These are phyloP conservation scores for Metarhizium guizhouense DNA, from an alignment of 2,329 filamentous ascomycete species.

Conservation along the genomic window DNA sequence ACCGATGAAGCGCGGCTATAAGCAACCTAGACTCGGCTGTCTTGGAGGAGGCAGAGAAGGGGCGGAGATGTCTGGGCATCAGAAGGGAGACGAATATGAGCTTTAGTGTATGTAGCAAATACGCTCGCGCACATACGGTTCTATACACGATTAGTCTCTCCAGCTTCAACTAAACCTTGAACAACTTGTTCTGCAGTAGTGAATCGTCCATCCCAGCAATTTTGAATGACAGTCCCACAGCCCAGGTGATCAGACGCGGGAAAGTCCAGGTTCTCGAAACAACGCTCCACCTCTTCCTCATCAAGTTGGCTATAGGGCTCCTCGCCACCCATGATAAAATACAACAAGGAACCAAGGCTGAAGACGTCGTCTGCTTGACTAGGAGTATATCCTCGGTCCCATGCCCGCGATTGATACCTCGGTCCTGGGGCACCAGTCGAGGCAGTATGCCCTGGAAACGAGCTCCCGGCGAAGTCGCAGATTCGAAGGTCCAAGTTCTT, in stretches of 20 bases:
- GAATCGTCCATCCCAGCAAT: slow-evolving; percentile 3
- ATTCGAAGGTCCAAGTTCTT: slow-evolving; percentile 6
- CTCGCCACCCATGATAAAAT: slow-evolving; percentile 5
- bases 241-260: slow-evolving; percentile 1
- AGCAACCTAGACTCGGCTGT: not conserved
- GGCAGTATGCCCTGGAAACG: slow-evolving; percentile 1
- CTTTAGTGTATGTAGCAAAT: not conserved
- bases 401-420: slow-evolving; percentile 5
- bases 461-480: slow-evolving; percentile 9
- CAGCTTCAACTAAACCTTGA: slow-evolving; percentile 1
- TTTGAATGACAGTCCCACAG: slow-evolving; percentile 1
- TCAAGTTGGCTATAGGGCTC: slow-evolving; percentile 3
- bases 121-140: not conserved
- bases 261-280: slow-evolving; percentile 3
- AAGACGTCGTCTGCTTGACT: slow-evolving; percentile 7
- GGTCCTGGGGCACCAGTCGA: slow-evolving; percentile 5
- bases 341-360: slow-evolving; percentile 6
- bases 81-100: not conserved
- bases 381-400: slow-evolving; percentile 3
- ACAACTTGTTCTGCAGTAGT: slow-evolving; percentile 1
- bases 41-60: not conserved
- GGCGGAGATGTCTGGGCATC: not conserved
- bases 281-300: slow-evolving; percentile 3
- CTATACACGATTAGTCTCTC: not conserved
- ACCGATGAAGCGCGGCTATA: not conserved